These are phyloP conservation scores for Scutellaria baicalensis DNA, from an alignment of 257 asterid species.

Conservation along the genomic window DNA sequence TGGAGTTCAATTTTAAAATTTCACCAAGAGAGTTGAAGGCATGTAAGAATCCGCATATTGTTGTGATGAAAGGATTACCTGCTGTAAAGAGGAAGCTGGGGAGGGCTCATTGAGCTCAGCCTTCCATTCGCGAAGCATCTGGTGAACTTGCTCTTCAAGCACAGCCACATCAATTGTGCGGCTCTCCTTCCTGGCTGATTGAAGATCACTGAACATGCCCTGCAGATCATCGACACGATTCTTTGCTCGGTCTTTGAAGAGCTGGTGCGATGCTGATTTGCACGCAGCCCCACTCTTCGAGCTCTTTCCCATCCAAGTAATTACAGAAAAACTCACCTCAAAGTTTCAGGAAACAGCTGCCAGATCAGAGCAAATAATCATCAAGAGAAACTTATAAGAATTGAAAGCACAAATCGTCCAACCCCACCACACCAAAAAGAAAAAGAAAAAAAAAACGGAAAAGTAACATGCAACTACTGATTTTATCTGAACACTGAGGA, in stretches of 20 bases:
- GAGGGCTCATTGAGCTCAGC: conserved; percentile 89
- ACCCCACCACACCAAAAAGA: background rate
- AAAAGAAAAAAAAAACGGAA: background rate
- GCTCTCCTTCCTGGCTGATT: conserved; percentile 90
- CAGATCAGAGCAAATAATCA: conserved; percentile 5
- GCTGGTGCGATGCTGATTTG: conserved; percentile 82
- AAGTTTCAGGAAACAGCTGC: conserved; percentile 29
- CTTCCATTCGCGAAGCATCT: conserved; percentile 97
- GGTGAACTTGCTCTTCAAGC: conserved; percentile 97
- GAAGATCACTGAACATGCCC: conserved; percentile 83
- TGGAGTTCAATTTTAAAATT: background rate
- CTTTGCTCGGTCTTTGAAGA: conserved; percentile 92
- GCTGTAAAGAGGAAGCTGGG: conserved; percentile 94
- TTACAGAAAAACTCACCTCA: conserved; percentile 4
- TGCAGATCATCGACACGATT: conserved; percentile 93
- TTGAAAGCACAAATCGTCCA: background rate
- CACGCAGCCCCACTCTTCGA: conserved; percentile 72
- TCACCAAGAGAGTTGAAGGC: background rate
- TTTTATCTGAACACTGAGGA: background rate
- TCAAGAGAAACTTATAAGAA: background rate
- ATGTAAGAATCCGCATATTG: background rate
- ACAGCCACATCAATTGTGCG: conserved; percentile 64
- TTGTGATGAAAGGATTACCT: conserved; percentile 35
- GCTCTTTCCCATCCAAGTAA: conserved; percentile 66
- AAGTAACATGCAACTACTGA: conserved; percentile 1